Evolutionary conservation across 164 flowering plant genomes (phyloP).

Genomic region (Piper betle): DNA sequence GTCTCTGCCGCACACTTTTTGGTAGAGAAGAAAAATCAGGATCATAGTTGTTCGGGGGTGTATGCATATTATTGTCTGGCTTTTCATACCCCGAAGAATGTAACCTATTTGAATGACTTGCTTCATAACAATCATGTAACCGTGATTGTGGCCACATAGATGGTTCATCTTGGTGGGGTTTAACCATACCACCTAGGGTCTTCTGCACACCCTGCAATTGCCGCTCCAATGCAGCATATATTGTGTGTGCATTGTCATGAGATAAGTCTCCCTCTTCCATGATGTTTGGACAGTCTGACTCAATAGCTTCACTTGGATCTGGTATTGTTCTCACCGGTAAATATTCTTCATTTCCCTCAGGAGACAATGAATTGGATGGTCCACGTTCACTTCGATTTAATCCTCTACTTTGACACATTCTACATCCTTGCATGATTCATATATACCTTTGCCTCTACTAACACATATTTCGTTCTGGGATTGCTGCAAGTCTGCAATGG

Average conservation of each 20-base stretch:
- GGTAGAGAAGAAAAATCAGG: constrained; percentile 31
- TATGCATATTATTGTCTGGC: constrained; percentile 19
- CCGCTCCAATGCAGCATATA: constrained; percentile 22
- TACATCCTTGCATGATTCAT: constrained; percentile 59
- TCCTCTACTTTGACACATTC: constrained; percentile 41
- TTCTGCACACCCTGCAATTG: constrained; percentile 28
- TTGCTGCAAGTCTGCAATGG: neutral
- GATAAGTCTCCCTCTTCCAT: neutral
- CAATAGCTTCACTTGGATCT: constrained; percentile 11
- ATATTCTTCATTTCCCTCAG: constrained; percentile 19
- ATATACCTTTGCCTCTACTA: constrained; percentile 9
- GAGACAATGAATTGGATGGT: constrained; percentile 4
- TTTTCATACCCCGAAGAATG: constrained; percentile 14
- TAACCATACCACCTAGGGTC: constrained; percentile 22
- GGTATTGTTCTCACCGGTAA: constrained; percentile 8
- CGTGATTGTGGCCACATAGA: constrained; percentile 20
- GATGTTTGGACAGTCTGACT: constrained; percentile 6
- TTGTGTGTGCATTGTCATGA: constrained; percentile 3
- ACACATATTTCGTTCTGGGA: neutral
- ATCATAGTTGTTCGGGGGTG: constrained; percentile 29
- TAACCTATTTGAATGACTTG: constrained; percentile 15
- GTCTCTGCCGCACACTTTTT: constrained; percentile 10
- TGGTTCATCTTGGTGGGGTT: constrained; percentile 20
- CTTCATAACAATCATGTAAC: constrained; percentile 40
- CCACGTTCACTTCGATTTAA: constrained; percentile 7